These are phyloP conservation scores for Datisca glomerata DNA, from an alignment of 306 rosid species.

Conservation along the genomic window DNA sequence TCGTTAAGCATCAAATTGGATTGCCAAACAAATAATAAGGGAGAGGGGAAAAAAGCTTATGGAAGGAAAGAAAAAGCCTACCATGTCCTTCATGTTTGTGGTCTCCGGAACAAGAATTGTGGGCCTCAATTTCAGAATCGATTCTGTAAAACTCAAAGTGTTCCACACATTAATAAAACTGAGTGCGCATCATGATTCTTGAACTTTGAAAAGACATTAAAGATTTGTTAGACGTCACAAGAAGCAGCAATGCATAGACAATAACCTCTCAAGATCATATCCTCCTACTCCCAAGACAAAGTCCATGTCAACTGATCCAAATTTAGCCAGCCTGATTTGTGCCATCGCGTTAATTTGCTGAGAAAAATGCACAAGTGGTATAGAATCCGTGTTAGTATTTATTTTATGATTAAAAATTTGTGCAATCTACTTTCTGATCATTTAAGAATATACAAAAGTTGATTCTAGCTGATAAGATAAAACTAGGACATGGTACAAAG, in stretches of 20 bases:
- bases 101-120: constrained; percentile 32
- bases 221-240: constrained; percentile 3
- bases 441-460: too few relatives aligned
- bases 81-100: constrained; percentile 56
- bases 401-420: too few relatives aligned
- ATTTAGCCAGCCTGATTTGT: constrained; percentile 64
- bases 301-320: constrained; percentile 81
- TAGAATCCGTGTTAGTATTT: too few relatives aligned
- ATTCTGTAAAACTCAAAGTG: constrained; percentile 41
- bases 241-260: constrained; percentile 13
- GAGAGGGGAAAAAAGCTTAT: not conserved
- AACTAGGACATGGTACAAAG: too few relatives aligned
- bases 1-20: too few relatives aligned
- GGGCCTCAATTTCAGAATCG: constrained; percentile 59
- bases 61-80: constrained; percentile 15
- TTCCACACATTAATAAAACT: constrained; percentile 9
- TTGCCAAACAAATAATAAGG: too few relatives aligned
- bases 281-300: constrained; percentile 92
- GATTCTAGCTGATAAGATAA: too few relatives aligned
- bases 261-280: constrained; percentile 76
- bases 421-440: too few relatives aligned
- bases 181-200: not conserved
- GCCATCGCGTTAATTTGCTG: constrained; percentile 89
- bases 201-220: constrained; percentile 1
- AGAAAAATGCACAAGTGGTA: constrained; percentile 17